These are phyloP conservation scores for Cymodocea nodosa DNA, from an alignment of 116 monocot genomes.

Conservation along the genomic window DNA sequence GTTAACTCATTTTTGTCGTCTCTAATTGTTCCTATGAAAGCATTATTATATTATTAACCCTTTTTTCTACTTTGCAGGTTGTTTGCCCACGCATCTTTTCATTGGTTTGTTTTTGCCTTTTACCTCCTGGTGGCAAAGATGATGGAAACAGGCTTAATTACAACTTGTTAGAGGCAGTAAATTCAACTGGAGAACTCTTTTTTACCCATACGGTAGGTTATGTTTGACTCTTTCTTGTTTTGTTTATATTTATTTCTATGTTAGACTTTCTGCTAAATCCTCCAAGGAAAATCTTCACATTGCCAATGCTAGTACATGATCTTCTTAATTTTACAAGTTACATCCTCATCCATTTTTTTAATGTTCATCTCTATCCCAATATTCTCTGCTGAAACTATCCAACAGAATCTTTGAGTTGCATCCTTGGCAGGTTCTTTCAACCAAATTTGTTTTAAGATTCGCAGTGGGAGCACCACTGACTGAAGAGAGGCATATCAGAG, in stretches of 20 bases:
- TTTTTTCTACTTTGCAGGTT: constrained; percentile 21
- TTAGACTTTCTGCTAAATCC: neutral
- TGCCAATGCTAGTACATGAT: too few relatives aligned
- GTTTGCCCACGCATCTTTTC: constrained; percentile 58
- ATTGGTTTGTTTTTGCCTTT: constrained; percentile 74
- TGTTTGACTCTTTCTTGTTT: too few relatives aligned
- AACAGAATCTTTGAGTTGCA: neutral
- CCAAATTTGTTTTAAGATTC: constrained; percentile 51
- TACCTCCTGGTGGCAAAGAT: constrained; percentile 28
- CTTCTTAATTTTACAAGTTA: too few relatives aligned
- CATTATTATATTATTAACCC: too few relatives aligned
- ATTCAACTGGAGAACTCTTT: constrained; percentile 59
- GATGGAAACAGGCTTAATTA: constrained; percentile 55
- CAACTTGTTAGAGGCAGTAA: constrained; percentile 46
- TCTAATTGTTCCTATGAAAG: too few relatives aligned
- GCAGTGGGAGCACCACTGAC: constrained; percentile 71
- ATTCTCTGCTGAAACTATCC: neutral
- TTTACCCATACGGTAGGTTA: constrained; percentile 63
- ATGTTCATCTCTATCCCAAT: neutral
- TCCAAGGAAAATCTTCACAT: neutral
- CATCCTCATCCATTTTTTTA: neutral
- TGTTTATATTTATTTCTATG: neutral
- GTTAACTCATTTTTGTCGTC: neutral
- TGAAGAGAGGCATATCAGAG: constrained; percentile 47
- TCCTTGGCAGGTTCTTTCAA: constrained; percentile 44